Conservation (phyloP, 2,329 filamentous ascomycete genomes). For the Hymenoscyphus linearis region DNA sequence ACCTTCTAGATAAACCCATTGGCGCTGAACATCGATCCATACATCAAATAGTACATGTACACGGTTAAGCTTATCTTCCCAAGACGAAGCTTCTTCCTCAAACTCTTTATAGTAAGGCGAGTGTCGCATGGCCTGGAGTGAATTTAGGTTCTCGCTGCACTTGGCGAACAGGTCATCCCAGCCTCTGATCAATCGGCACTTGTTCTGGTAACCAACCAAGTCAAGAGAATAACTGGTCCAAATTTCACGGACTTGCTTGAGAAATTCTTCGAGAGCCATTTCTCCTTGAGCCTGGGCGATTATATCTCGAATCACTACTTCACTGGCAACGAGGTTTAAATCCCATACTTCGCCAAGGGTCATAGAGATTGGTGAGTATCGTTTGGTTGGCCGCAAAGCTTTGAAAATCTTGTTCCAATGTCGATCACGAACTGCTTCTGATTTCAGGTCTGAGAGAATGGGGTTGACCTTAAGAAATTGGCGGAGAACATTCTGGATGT, state of each 20-base stretch:
- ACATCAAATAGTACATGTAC: slow-evolving; percentile 98
- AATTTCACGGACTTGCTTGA: slow-evolving; percentile 91
- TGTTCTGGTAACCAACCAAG: slow-evolving; percentile 95
- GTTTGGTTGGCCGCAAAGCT: slow-evolving; percentile 82
- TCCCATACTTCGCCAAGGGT: slow-evolving; percentile 99
- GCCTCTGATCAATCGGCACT: slow-evolving; percentile 91
- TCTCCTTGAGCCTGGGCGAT: slow-evolving; percentile 95
- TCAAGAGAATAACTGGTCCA: slow-evolving; percentile 96
- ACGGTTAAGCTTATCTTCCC: slow-evolving; percentile 97
- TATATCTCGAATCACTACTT: slow-evolving; percentile 84
- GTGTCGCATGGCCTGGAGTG: slow-evolving; percentile 95
- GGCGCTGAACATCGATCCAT: slow-evolving; percentile 99
- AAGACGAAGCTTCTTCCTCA: slow-evolving; percentile 90
- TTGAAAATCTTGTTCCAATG: slow-evolving; percentile 99
- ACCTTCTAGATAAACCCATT: slow-evolving; percentile 99
- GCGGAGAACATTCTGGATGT: slow-evolving; percentile 86
- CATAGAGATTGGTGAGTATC: slow-evolving; percentile 90
- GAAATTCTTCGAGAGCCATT: slow-evolving; percentile 95
- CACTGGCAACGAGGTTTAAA: slow-evolving; percentile 80
- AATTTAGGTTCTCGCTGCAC: slow-evolving; percentile 97
- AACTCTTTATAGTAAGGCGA: slow-evolving; percentile 99
- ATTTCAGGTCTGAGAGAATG: slow-evolving; percentile 84
- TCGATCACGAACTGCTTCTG: slow-evolving; percentile 89
- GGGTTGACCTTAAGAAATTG: slow-evolving; percentile 87
- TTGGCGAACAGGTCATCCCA: slow-evolving; percentile 99